Evolutionary conservation across 257 asterid species (phyloP), one percentile per base, ranked within the genome.

Genomic region (Ehretia macrophylla): DNA sequence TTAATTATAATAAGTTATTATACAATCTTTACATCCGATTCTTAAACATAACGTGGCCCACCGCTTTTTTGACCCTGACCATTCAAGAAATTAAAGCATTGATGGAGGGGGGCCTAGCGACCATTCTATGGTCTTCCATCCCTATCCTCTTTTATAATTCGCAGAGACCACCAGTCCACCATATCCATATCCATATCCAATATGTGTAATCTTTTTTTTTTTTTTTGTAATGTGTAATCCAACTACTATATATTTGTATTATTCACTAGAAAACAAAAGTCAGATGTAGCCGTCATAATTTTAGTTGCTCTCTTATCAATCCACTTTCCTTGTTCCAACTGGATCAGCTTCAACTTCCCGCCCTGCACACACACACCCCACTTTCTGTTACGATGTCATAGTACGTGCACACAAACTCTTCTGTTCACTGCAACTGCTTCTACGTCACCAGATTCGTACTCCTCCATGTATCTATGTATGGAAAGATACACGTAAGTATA

Each of bases 141-240:
- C 35, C 35, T 27, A 27, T 42, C 47, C 47, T 42, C 47, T 14
- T 42, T 42, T 10, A 42, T 42, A 1, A 42, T 42, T 42, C 47
- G 16, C 47, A 14, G 12, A 10, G 4, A 10, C 12, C 3, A 42
- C 47, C 16, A 10, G 4, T 3, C 12, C 3, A 42, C 47, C 16
- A 42, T 42, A 42, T 63, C 65, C 65, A 63, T 57, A 69, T 63
- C 70, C 69, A 39, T 50, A n/a, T 14, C 64, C 64, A 57, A 44
- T 39, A 14, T 45, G 13, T 37, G 38, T n/a, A 22, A 17, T n/a
- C n/a, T n/a, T n/a, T n/a, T n/a, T n/a, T n/a, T n/a, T n/a, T n/a
- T n/a, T n/a, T n/a, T n/a, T n/a, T n/a, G n/a, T n/a, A n/a, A 14
- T 51, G 20, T 20, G 3, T 10, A 56, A 21, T 16, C 44, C 1